phyloP scores from a whole-genome alignment of 1,284 basidiomycete genomes.

The Apiotrichum gracile region DNA sequence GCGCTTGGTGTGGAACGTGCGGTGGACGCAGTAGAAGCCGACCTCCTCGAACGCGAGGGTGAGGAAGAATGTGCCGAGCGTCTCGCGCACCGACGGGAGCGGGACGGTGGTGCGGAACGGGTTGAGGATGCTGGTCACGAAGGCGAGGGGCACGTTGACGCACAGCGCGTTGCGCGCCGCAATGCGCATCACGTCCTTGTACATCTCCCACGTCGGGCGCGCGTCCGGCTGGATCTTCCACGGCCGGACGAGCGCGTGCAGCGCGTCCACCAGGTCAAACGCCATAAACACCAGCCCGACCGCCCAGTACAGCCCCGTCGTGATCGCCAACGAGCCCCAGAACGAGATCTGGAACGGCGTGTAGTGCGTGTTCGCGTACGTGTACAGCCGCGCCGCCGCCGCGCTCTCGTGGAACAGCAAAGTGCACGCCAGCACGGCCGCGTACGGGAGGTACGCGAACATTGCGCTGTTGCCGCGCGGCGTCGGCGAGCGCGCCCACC shows the following conservation, averaged over 20 bases:
- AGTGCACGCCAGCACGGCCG: not conserved
- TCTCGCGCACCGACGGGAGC: constrained; percentile 5
- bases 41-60: constrained; percentile 14
- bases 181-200: constrained; percentile 6
- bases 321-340: constrained; percentile 4
- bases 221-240: constrained; percentile 18
- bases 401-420: not conserved
- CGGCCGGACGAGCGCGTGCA: constrained; percentile 7
- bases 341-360: constrained; percentile 10
- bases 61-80: constrained; percentile 6
- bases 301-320: constrained; percentile 10
- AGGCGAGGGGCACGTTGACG: constrained; percentile 10
- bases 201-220: constrained; percentile 11
- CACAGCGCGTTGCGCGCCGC: constrained; percentile 7
- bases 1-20: constrained; percentile 6
- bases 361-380: constrained; percentile 10
- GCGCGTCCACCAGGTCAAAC: constrained; percentile 10
- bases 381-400: not conserved
- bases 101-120: constrained; percentile 1
- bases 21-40: constrained; percentile 16
- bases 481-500: constrained; percentile 3
- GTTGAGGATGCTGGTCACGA: not conserved
- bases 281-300: constrained; percentile 11
- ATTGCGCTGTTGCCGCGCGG: constrained; percentile 8
- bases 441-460: not conserved